Conservation (phyloP, 1,284 basidiomycete genomes). For the Phlebopus sp. region DNA sequence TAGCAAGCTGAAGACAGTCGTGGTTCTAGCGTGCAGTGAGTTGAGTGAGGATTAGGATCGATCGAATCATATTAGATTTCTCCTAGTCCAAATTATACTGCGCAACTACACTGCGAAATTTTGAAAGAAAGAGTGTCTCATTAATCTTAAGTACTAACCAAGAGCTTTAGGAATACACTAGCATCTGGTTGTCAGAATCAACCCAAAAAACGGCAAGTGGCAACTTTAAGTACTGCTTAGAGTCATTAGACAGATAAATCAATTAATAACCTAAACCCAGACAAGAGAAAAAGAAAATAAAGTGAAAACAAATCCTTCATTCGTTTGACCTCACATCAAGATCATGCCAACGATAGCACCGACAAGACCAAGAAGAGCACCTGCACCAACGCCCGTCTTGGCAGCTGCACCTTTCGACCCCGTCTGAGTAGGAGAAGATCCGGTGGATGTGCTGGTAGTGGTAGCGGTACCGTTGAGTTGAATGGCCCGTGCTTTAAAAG, state of each 20-base stretch:
- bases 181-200: too few relatives aligned
- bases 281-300: background rate
- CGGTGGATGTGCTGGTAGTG: conserved; percentile 1
- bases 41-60: background rate
- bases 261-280: background rate
- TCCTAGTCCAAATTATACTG: too few relatives aligned
- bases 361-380: conserved; percentile 12
- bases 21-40: background rate
- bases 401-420: background rate
- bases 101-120: too few relatives aligned
- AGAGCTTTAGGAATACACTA: too few relatives aligned
- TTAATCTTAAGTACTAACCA: too few relatives aligned
- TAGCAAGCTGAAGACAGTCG: background rate
- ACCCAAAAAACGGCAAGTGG: too few relatives aligned
- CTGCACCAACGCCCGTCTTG: conserved; percentile 13
- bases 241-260: too few relatives aligned
- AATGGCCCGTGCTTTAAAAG: conserved; percentile 50
- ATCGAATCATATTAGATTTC: too few relatives aligned
- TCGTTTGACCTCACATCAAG: background rate
- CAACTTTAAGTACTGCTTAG: too few relatives aligned
- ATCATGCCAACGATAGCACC: conserved; percentile 14
- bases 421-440: conserved; percentile 4
- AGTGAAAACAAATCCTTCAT: too few relatives aligned
- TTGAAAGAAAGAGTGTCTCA: too few relatives aligned
- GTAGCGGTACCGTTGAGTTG: conserved; percentile 39